Evolutionary conservation across 2,329 filamentous ascomycete species (phyloP), one percentile per base, ranked within the genome.

Genomic region (Knufia fluminis): DNA sequence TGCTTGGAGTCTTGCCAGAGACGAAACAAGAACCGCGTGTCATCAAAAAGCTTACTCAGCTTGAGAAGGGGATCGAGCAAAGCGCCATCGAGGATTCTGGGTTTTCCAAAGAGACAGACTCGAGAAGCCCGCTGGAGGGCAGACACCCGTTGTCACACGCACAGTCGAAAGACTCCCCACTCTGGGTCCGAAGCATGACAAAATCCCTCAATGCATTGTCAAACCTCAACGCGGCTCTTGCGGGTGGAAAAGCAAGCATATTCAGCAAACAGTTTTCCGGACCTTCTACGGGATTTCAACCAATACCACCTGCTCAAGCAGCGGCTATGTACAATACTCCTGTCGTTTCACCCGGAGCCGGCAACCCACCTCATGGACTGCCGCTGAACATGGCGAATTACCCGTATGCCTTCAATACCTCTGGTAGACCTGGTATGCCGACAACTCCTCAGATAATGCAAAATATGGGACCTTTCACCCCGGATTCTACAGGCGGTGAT

Each of bases 1-100:
- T 73, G 2, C 62, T 73, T 16, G 71, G 68, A 1, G 69, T 71
- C 6, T 62, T 70, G 4, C 68, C 69, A 12, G 71, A 73, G 51
- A 65, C 67, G 16, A 69, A 69, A 52, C 61, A 62, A 2, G 65
- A 71, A 22, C 55, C 66, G 1, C 62, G 63, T 6, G 64, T 71
- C 16, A 66, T 65, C 57, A 60, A 55, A 9, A 61, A 73, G 2
- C 57, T 73, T 4, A 65, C 62, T 31, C 62, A 67, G 31, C 61
- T 73, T 1, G 69, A 72, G 53, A 50, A 56, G n/a, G 68, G 71
- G 42, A 70, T 73, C 38, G 62, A 65, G 17, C 64, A 71, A 49
- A 65, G 68, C 16, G 68, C 67, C 16, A 66, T 49, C 36, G 56
- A 60, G 42, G 55, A 58, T 31, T 46, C 53, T 7, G 46, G 49